Conservation (phyloP, 2,329 filamentous ascomycete species). For the Chaetomiaceae sp. region DNA sequence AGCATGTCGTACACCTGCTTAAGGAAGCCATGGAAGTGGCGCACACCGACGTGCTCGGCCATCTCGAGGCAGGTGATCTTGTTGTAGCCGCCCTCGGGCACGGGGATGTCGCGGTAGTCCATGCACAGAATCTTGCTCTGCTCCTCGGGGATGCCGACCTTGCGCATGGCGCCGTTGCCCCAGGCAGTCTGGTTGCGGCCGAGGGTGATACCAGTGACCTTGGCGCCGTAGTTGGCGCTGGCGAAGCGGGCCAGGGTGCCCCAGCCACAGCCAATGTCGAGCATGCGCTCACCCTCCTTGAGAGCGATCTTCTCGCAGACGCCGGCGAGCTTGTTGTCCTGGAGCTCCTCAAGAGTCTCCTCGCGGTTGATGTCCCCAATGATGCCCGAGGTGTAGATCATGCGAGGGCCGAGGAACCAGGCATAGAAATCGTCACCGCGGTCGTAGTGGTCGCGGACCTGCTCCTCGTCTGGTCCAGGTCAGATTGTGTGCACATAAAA, state of each 20-base stretch:
- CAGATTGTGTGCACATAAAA: not conserved
- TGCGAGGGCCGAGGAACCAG: slow-evolving; percentile 96
- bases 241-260: slow-evolving; percentile 93
- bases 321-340: slow-evolving; percentile 94
- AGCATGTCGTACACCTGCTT: slow-evolving; percentile 91
- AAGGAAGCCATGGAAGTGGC: slow-evolving; percentile 76
- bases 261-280: slow-evolving; percentile 98
- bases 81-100: slow-evolving; percentile 73
- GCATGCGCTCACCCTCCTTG: slow-evolving; percentile 72
- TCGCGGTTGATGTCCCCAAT: slow-evolving; percentile 84
- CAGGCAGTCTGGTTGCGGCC: slow-evolving; percentile 95
- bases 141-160: slow-evolving; percentile 73
- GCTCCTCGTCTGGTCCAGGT: slow-evolving; percentile 71
- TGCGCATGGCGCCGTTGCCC: slow-evolving; percentile 86
- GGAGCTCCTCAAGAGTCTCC: slow-evolving; percentile 88
- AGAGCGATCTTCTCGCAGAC: slow-evolving; percentile 95
- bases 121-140: slow-evolving; percentile 92
- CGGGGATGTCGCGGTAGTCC: slow-evolving; percentile 93
- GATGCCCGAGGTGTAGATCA: slow-evolving; percentile 97
- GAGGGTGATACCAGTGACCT: slow-evolving; percentile 83
- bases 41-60: slow-evolving; percentile 96
- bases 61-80: slow-evolving; percentile 98
- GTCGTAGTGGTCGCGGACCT: slow-evolving; percentile 97
- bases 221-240: slow-evolving; percentile 81
- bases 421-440: slow-evolving; percentile 96